A percentile compares a stretch with the other conserved stretches of the same genome.
These are phyloP conservation scores for Calonectria fujianensis DNA, from an alignment of 2,329 filamentous ascomycete species.

Conservation along the genomic window DNA sequence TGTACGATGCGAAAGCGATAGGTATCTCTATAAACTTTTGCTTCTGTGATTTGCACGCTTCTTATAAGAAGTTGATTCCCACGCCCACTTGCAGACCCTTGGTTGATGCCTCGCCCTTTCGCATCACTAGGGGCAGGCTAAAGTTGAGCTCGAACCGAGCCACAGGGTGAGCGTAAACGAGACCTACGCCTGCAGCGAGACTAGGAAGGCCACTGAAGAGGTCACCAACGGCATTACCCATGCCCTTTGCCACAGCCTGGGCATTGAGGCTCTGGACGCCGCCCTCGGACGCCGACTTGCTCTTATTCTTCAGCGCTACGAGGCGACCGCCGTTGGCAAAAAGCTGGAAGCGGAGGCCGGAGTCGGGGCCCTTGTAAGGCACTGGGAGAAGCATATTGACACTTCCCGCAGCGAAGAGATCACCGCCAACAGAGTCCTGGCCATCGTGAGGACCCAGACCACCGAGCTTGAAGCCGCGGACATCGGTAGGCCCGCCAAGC, in stretches of 20 bases:
- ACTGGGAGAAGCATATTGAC: slow-evolving; percentile 90
- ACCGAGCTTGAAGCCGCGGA: slow-evolving; percentile 92
- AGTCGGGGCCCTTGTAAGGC: slow-evolving; percentile 87
- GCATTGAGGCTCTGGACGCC: slow-evolving; percentile 60
- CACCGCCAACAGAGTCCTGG: slow-evolving; percentile 89
- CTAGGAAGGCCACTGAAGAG: slow-evolving; percentile 87
- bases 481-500: slow-evolving; percentile 94
- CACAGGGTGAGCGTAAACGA: slow-evolving; percentile 96
- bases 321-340: slow-evolving; percentile 94
- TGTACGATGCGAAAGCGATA: not conserved
- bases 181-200: slow-evolving; percentile 88
- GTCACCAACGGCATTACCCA: slow-evolving; percentile 79
- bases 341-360: slow-evolving; percentile 88
- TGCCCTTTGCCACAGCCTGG: slow-evolving; percentile 69
- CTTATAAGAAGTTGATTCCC: slow-evolving; percentile 93
- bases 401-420: slow-evolving; percentile 92
- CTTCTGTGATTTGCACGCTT: slow-evolving; percentile 27
- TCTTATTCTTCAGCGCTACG: slow-evolving; percentile 81
- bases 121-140: slow-evolving; percentile 86
- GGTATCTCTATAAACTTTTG: slow-evolving; percentile 9
- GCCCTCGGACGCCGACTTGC: slow-evolving; percentile 66
- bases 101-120: slow-evolving; percentile 88
- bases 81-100: slow-evolving; percentile 98
- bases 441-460: slow-evolving; percentile 94
- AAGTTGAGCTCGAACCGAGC: slow-evolving; percentile 98